phyloP scores from a whole-genome alignment of 2,329 filamentous ascomycete genomes.

The Fusarium gaditjirri region DNA sequence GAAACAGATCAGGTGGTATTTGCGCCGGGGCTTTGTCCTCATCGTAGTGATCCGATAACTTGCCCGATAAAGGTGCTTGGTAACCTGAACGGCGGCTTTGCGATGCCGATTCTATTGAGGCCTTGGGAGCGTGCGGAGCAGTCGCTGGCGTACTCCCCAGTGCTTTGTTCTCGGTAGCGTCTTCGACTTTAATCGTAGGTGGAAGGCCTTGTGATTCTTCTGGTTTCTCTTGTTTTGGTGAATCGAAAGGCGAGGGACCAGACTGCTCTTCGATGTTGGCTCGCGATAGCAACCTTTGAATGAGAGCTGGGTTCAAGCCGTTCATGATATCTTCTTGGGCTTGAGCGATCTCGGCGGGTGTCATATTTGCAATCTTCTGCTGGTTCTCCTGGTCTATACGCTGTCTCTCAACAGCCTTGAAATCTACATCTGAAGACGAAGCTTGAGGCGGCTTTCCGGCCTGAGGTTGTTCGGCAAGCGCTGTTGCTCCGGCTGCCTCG shows the following conservation, averaged over 20 bases:
- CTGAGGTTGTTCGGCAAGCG: neutral
- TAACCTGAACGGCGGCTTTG: neutral
- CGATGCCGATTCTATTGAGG: neutral
- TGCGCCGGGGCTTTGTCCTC: constrained; percentile 56
- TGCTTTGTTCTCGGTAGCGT: constrained; percentile 38
- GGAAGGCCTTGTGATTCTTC: constrained; percentile 15
- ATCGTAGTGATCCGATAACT: constrained; percentile 50
- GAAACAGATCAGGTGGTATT: constrained; percentile 56
- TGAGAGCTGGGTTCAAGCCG: constrained; percentile 77
- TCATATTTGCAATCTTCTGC: constrained; percentile 80
- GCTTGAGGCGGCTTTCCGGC: neutral
- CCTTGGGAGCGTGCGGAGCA: neutral
- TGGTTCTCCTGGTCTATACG: constrained; percentile 87
- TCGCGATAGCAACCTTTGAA: constrained; percentile 80
- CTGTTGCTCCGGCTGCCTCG: constrained; percentile 25
- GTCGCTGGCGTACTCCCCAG: neutral
- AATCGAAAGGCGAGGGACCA: constrained; percentile 58
- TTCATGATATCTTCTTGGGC: constrained; percentile 83
- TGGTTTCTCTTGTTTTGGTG: constrained; percentile 33
- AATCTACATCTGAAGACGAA: constrained; percentile 16
- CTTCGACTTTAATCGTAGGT: constrained; percentile 52
- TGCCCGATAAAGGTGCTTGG: constrained; percentile 36
- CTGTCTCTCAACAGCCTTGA: constrained; percentile 69
- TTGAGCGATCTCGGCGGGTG: constrained; percentile 79
- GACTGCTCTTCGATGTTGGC: constrained; percentile 76